Percentiles rank a stretch among this genome's conserved stretches.
Evolutionary conservation across 768 basidiomycete genomes (phyloP).

Genomic region (Kwoniella europaea): DNA sequence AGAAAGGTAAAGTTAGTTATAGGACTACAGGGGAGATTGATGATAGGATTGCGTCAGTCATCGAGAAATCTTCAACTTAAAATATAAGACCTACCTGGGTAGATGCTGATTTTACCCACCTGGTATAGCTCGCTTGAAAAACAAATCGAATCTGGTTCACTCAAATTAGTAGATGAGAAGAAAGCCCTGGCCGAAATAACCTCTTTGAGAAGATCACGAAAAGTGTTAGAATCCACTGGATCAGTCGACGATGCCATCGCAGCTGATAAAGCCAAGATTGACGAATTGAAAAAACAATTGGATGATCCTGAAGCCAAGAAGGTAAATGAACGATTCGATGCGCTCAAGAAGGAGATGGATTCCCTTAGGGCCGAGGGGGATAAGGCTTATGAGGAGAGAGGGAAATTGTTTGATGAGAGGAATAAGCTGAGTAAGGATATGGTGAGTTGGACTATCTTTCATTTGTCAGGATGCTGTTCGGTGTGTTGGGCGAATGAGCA

Average conservation of each 20-base stretch:
- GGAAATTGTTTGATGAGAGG: constrained; percentile 85
- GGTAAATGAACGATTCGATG: constrained; percentile 76
- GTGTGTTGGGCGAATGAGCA: not conserved
- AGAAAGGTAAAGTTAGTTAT: constrained; percentile 76
- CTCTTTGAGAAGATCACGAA: constrained; percentile 71
- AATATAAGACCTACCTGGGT: not conserved
- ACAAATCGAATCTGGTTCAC: constrained; percentile 85
- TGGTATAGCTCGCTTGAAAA: constrained; percentile 74
- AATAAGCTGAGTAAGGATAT: constrained; percentile 67
- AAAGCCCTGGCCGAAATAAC: constrained; percentile 89
- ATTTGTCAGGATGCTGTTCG: no score
- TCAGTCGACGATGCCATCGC: constrained; percentile 80
- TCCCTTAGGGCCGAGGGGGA: constrained; percentile 83
- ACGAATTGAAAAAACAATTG: constrained; percentile 78
- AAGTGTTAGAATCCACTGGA: constrained; percentile 79
- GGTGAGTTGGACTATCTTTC: constrained; percentile 35
- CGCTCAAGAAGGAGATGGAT: constrained; percentile 82
- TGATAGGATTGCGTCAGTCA: constrained; percentile 75
- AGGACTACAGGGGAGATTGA: constrained; percentile 87
- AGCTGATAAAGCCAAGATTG: constrained; percentile 71
- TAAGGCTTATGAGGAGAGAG: constrained; percentile 77
- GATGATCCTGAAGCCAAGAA: constrained; percentile 90
- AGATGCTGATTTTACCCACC: not conserved
- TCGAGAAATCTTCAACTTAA: no score
- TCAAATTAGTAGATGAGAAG: constrained; percentile 96